Evolutionary conservation across 495 filamentous ascomycete genomes (phyloP).

Genomic region (Bryoglossum gracile): DNA sequence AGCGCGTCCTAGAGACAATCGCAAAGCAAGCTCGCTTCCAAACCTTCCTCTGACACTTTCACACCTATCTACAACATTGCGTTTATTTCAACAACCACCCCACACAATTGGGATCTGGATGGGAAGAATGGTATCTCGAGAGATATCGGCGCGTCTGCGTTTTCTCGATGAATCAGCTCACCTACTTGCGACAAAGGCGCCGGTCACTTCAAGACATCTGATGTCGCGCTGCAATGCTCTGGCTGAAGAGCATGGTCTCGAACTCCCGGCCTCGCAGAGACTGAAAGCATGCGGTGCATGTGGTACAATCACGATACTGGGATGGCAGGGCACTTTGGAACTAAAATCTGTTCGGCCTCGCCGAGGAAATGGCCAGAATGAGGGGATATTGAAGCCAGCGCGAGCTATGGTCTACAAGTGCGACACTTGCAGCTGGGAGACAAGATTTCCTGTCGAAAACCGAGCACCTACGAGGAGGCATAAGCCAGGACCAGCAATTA

Average conservation of each 20-base stretch:
- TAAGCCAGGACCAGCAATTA: background rate
- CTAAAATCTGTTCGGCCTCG: conserved; percentile 22
- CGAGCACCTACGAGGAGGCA: conserved; percentile 19
- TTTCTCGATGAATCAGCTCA: conserved; percentile 43
- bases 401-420: conserved; percentile 33
- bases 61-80: background rate
- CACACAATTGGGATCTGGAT: background rate
- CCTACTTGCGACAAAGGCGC: conserved; percentile 36
- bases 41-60: background rate
- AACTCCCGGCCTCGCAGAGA: conserved; percentile 34
- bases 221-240: conserved; percentile 38
- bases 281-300: conserved; percentile 43
- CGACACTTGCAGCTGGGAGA: conserved; percentile 35
- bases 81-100: background rate
- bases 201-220: conserved; percentile 42
- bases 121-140: conserved; percentile 14
- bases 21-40: background rate
- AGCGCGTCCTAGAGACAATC: background rate
- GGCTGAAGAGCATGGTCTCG: conserved; percentile 35
- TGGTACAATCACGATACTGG: conserved; percentile 44
- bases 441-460: conserved; percentile 30
- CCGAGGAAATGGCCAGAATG: background rate
- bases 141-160: conserved; percentile 24
- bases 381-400: background rate
- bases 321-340: conserved; percentile 30